Evolutionary conservation across 2,329 filamentous ascomycete species (phyloP).

Genomic region (Akanthomyces lecanii): DNA sequence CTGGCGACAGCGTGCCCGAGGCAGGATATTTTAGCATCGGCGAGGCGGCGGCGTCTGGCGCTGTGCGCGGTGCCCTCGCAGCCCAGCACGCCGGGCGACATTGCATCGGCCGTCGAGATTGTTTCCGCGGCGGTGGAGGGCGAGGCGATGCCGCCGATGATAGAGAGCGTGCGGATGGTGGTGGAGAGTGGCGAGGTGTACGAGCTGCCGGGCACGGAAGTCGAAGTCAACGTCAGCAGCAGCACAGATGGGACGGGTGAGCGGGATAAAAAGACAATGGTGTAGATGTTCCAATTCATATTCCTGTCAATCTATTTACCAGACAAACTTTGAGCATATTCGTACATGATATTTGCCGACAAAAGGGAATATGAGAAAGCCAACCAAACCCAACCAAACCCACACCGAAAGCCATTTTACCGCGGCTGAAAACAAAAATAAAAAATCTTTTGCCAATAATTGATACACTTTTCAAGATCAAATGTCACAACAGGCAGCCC

Average conservation of each 20-base stretch:
- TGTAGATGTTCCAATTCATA: slow-evolving; percentile 1
- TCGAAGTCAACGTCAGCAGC: too few relatives aligned
- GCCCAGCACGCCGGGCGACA: slow-evolving; percentile 47
- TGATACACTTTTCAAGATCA: background rate
- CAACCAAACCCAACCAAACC: slow-evolving; percentile 12
- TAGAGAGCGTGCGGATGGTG: background rate
- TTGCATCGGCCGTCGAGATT: slow-evolving; percentile 51
- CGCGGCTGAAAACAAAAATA: slow-evolving; percentile 2
- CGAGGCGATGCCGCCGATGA: background rate
- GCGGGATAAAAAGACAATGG: background rate
- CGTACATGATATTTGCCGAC: slow-evolving; percentile 14
- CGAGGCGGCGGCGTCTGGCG: slow-evolving; percentile 23
- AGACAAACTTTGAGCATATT: slow-evolving; percentile 9
- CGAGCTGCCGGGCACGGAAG: background rate
- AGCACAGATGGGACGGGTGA: background rate
- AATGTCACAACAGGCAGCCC: background rate
- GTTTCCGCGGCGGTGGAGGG: slow-evolving; percentile 31
- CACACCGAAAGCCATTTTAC: too few relatives aligned
- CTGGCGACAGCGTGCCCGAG: background rate
- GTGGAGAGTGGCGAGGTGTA: background rate
- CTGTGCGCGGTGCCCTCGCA: slow-evolving; percentile 38
- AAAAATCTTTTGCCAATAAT: background rate
- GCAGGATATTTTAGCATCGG: slow-evolving; percentile 38
- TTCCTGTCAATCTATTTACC: slow-evolving; percentile 9
- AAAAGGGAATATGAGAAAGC: slow-evolving; percentile 17